Base-by-base conservation (phyloP, 192 early-diverging fungal species). In the Coemansia sp. region DNA sequence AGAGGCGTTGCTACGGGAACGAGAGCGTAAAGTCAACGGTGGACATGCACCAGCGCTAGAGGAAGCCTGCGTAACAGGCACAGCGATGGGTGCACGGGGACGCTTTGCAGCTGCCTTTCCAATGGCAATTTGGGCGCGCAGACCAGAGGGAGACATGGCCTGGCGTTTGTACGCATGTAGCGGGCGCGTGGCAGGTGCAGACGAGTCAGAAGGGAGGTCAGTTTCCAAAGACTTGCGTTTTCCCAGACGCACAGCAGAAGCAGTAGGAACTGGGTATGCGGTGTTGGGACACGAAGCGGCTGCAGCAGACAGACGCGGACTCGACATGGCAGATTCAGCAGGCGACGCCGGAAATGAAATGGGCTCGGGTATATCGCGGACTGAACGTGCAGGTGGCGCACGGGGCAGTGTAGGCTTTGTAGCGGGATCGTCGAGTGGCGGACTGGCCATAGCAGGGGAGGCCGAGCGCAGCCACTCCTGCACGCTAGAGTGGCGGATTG, bases 121-220 rank as follows among this genome's bases (percentile, higher is more conserved):
- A 33, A 75, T 52, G 21, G 69, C 51, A 21, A 72, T 61, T 51
- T 81, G 78, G 10, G 74, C 66, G 10, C 78, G 66, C 67, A 81
- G 59, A 0, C 78, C 74, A 2, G 74, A 72, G 6, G 78, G 78
- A 21, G 78, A 81, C 78, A 81, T 81, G 5, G 78, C 78, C 67
- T 62, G 66, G 7, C 78, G 78, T 61, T 81, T 81, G 60, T 72
- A 70, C 19, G 66, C 54, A n/a, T 75, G 51, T 36, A 53, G 53
- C 11, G 25, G 22, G 54, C 27, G 72, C 30, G 51, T 27, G 27
- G 50, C 36, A 21, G 31, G 10, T n/a, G 54, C 32, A 51, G 42
- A 20, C 39, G 61, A 31, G 32, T 29, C 63, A 54, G 42, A 22
- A 19, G 36, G 19, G 54, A 22, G 25, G 53, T 33, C 60, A 33